Conservation (phyloP, 2,329 filamentous ascomycete species). For the Hysterium pulicare region DNA sequence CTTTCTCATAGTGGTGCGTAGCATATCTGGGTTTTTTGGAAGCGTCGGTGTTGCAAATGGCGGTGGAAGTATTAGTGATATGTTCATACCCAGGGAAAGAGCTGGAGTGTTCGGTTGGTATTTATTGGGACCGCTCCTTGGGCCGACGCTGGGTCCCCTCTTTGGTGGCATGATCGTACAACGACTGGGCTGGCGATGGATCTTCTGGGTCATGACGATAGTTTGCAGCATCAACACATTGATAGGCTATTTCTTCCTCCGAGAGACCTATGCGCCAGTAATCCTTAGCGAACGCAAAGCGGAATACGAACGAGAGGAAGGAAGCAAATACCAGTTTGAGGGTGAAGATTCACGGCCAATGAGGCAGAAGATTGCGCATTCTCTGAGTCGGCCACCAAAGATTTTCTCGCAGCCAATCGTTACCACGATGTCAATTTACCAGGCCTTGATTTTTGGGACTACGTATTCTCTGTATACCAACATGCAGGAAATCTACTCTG, state of each 20-base stretch:
- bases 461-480: constrained; percentile 50
- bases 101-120: constrained; percentile 45
- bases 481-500: constrained; percentile 46
- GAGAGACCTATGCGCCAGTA: constrained; percentile 45
- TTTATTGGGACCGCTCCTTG: constrained; percentile 42
- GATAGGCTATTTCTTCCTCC: constrained; percentile 42
- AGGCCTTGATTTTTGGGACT: constrained; percentile 47
- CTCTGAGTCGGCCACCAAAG: constrained; percentile 39
- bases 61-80: constrained; percentile 51
- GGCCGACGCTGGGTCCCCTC: constrained; percentile 41
- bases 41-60: constrained; percentile 51
- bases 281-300: constrained; percentile 37
- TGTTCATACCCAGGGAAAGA: constrained; percentile 47
- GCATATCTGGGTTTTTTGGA: constrained; percentile 49
- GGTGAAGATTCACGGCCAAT: constrained; percentile 42
- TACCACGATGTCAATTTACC: constrained; percentile 45
- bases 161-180: constrained; percentile 46
- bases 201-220: constrained; percentile 48
- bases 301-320: constrained; percentile 31
- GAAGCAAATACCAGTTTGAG: constrained; percentile 40
- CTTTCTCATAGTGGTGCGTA: constrained; percentile 44
- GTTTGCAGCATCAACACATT: constrained; percentile 42
- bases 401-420: constrained; percentile 48
- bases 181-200: constrained; percentile 47
- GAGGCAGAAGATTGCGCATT: constrained; percentile 33